Evolutionary conservation across 225 moss, liverwort and hornwort genomes (phyloP).

Genomic region (Pseudisothecium myosuroides): DNA sequence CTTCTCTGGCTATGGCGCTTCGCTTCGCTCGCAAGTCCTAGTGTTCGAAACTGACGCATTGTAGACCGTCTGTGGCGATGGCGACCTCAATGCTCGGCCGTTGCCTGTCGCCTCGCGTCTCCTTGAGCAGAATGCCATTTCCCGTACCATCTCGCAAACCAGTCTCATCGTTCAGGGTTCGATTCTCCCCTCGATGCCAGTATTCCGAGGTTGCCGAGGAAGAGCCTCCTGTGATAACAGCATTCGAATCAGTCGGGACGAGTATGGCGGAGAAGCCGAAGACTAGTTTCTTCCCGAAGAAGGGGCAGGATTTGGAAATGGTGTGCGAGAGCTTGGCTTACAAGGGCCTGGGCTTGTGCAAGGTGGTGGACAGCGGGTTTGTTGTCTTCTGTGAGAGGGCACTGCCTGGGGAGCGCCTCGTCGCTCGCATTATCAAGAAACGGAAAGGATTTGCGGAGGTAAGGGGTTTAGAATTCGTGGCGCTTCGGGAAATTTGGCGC

Average conservation of each 20-base stretch:
- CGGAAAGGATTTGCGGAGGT: slow-evolving; percentile 94
- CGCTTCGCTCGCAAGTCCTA: background rate
- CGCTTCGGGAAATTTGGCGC: background rate
- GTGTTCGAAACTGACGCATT: background rate
- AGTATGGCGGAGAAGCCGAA: background rate
- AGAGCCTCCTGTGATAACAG: background rate
- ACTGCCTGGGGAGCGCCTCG: slow-evolving; percentile 86
- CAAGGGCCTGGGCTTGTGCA: slow-evolving; percentile 89
- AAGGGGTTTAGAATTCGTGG: background rate
- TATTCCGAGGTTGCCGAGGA: slow-evolving; percentile 22
- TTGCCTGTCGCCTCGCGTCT: background rate
- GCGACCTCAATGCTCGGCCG: slow-evolving; percentile 23
- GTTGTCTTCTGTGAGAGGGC: slow-evolving; percentile 95
- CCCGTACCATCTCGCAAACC: background rate
- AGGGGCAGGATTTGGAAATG: slow-evolving; percentile 89
- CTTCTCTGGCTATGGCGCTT: background rate
- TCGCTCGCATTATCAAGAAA: slow-evolving; percentile 71
- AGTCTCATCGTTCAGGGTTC: background rate
- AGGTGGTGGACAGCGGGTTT: slow-evolving; percentile 78
- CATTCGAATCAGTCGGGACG: background rate
- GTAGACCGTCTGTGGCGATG: background rate
- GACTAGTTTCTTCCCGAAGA: slow-evolving; percentile 55
- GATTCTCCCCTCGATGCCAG: slow-evolving; percentile 2
- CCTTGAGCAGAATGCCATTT: background rate
- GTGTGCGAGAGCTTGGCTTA: slow-evolving; percentile 90